A percentile compares a stretch with the other conserved stretches of the same genome.
Conservation (phyloP, 208 protist species). For the Leishmania aethiopica region DNA sequence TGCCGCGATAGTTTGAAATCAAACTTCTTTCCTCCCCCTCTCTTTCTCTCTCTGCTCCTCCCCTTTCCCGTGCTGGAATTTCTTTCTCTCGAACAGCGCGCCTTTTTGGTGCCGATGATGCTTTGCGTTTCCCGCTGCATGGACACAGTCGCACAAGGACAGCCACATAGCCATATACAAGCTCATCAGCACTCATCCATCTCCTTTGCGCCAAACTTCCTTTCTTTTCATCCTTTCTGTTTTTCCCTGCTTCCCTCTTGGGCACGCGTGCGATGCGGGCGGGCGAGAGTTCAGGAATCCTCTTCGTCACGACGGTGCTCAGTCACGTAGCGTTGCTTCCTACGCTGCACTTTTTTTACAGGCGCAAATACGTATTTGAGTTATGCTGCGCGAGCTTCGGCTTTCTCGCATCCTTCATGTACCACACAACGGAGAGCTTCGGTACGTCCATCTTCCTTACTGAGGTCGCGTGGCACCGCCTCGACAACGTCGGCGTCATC, state of each 20-base stretch:
- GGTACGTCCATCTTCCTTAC: constrained; percentile 51
- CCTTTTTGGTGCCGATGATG: background rate
- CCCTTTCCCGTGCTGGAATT: background rate
- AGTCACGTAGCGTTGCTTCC: constrained; percentile 73
- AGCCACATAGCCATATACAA: background rate
- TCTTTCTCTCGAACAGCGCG: background rate
- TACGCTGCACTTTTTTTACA: constrained; percentile 44
- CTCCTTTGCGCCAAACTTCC: background rate
- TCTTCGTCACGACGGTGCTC: constrained; percentile 68
- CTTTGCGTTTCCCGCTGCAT: background rate
- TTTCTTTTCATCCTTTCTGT: background rate
- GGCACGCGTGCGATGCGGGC: constrained; percentile 20
- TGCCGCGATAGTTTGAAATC: background rate
- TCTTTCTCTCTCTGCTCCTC: background rate
- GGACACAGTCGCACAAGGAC: background rate
- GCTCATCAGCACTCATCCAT: background rate
- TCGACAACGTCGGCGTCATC: constrained; percentile 77
- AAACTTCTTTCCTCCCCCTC: background rate
- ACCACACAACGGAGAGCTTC: constrained; percentile 72
- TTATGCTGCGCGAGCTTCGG: constrained; percentile 50
- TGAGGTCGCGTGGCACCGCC: constrained; percentile 70
- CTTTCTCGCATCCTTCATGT: constrained; percentile 71
- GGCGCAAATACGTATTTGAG: constrained; percentile 57
- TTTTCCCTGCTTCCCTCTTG: too few relatives aligned
- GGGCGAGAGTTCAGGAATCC: constrained; percentile 29